These are phyloP conservation scores for Flagelloscypha sp. DNA, from an alignment of 768 basidiomycete genomes.

Conservation along the genomic window DNA sequence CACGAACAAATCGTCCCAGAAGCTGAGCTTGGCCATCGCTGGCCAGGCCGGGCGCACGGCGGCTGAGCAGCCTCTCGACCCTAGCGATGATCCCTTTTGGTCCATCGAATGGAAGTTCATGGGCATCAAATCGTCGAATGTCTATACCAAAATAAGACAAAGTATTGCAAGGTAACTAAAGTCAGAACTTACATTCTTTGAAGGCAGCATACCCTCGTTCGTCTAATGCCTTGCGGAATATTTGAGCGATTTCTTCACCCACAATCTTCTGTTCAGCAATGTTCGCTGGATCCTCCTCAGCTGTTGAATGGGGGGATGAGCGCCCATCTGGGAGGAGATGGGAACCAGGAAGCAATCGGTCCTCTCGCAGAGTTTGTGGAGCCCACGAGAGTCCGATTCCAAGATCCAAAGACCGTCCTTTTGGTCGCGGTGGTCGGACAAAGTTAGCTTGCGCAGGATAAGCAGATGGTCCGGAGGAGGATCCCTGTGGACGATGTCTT, in stretches of 20 bases:
- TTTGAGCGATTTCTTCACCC: constrained; percentile 38
- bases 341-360: constrained; percentile 55
- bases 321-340: too few relatives aligned
- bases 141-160: constrained; percentile 29
- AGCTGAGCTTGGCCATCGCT: constrained; percentile 43
- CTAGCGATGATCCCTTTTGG: constrained; percentile 59
- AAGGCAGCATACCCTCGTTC: constrained; percentile 38
- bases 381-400: constrained; percentile 68
- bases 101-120: constrained; percentile 69
- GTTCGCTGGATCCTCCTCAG: too few relatives aligned
- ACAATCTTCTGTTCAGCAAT: too few relatives aligned
- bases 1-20: constrained; percentile 50
- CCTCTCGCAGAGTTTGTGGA: constrained; percentile 56
- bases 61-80: constrained; percentile 51
- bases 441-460: constrained; percentile 11
- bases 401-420: constrained; percentile 67
- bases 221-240: constrained; percentile 39
- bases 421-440: constrained; percentile 38
- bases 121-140: constrained; percentile 67
- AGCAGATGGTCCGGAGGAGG: constrained; percentile 21
- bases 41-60: constrained; percentile 33
- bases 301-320: too few relatives aligned
- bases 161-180: constrained; percentile 3
- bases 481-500: constrained; percentile 9
- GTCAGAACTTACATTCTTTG: constrained; percentile 53